Percentiles rank a stretch among this genome's conserved stretches.
These are phyloP conservation scores for Cutaneotrichosporon sp. DNA, from an alignment of 1,284 basidiomycete genomes.

Conservation along the genomic window DNA sequence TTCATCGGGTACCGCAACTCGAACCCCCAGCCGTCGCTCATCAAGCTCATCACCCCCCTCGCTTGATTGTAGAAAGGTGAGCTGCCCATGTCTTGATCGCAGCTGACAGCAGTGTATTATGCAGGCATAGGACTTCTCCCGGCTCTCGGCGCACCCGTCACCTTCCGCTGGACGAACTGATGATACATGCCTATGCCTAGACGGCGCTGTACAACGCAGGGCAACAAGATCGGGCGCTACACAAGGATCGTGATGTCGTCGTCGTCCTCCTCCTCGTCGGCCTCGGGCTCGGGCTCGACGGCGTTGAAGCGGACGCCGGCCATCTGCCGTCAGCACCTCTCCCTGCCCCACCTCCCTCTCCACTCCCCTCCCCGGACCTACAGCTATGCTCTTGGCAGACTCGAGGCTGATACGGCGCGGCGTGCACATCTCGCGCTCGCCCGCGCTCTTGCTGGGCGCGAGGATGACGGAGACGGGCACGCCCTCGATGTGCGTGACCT, in stretches of 20 bases:
- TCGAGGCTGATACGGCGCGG: slow-evolving; percentile 3
- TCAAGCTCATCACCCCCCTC: slow-evolving; percentile 89
- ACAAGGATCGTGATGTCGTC: slow-evolving; percentile 18
- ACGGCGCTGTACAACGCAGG: not conserved
- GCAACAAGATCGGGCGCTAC: too few species aligned
- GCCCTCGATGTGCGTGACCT: slow-evolving; percentile 14
- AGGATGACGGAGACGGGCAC: slow-evolving; percentile 16
- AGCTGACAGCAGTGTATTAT: slow-evolving; percentile 21
- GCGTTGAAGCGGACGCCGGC: not conserved
- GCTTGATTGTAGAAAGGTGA: slow-evolving; percentile 59
- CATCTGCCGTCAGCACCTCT: not conserved
- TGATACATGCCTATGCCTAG: too few species aligned
- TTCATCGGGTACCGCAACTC: slow-evolving; percentile 87
- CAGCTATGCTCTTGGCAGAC: not conserved
- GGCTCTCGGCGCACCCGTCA: too few species aligned
- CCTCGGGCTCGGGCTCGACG: not conserved
- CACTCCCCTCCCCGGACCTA: not conserved
- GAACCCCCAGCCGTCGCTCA: slow-evolving; percentile 86
- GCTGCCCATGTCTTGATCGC: not conserved
- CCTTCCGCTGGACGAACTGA: too few species aligned
- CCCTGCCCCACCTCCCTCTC: too few species aligned
- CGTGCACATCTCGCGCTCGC: slow-evolving; percentile 5
- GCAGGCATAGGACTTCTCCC: slow-evolving; percentile 21
- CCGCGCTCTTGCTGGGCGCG: not conserved
- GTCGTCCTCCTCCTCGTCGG: slow-evolving; percentile 6